These are phyloP conservation scores for Penicillium sp. DNA, from an alignment of 2,329 filamentous ascomycete species.

Conservation along the genomic window DNA sequence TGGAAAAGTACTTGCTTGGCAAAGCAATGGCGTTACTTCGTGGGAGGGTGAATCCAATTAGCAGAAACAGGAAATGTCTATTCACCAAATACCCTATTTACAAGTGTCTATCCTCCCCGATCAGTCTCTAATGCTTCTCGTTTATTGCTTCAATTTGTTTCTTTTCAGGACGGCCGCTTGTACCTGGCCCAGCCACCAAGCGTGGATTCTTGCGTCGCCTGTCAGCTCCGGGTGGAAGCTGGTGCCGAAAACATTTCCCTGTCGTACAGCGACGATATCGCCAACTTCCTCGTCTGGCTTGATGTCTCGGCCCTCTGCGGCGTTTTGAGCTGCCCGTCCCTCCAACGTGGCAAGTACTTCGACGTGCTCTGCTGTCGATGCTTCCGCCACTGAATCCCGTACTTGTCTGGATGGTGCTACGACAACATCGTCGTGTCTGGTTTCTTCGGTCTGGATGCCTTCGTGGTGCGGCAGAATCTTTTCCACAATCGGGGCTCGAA, in stretches of 20 bases:
- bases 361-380: slow-evolving; percentile 50
- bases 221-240: slow-evolving; percentile 97
- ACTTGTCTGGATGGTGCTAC: slow-evolving; percentile 57
- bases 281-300: slow-evolving; percentile 47
- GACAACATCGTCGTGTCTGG: slow-evolving; percentile 50
- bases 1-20: slow-evolving; percentile 24
- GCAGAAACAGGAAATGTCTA: slow-evolving; percentile 30
- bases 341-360: slow-evolving; percentile 60
- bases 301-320: slow-evolving; percentile 44
- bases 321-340: slow-evolving; percentile 50
- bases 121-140: slow-evolving; percentile 13
- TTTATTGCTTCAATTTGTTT: slow-evolving; percentile 23
- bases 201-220: slow-evolving; percentile 80
- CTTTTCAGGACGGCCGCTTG: slow-evolving; percentile 41
- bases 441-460: slow-evolving; percentile 54
- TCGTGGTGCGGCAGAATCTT: slow-evolving; percentile 61
- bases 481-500: slow-evolving; percentile 90
- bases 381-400: slow-evolving; percentile 46
- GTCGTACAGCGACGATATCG: slow-evolving; percentile 83
- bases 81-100: slow-evolving; percentile 31
- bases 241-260: slow-evolving; percentile 89
- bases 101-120: slow-evolving; percentile 17
- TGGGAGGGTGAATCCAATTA: slow-evolving; percentile 31
- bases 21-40: slow-evolving; percentile 35
- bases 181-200: slow-evolving; percentile 86